Evolutionary conservation across 257 asterid genomes (phyloP), one percentile per base, ranked within the genome.

Genomic region (Buddleja alternifolia): DNA sequence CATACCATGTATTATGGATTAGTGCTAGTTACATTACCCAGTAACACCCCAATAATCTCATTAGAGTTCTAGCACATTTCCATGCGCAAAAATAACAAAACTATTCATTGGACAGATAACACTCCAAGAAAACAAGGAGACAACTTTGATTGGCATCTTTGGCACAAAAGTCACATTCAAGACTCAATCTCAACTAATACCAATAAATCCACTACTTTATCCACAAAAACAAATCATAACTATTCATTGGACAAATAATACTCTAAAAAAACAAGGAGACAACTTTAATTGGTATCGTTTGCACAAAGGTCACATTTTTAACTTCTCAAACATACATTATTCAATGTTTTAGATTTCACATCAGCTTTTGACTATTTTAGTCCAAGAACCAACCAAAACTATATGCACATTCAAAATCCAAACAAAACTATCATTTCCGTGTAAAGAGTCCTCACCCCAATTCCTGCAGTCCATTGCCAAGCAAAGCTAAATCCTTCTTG

Each of bases 401-500:
- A 7, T 10, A 34, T 8, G 10, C 14, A 23, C 23, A 60, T 10
- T 21, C 11, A 60, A 45, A 8, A 65, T 24, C 6, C 16, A 23
- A 34, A 47, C 2, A 60, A 66, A 53, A 58, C 37, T 34, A 39
- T 17, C 44, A 3, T 9, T 6, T 1, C 15, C 42, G 16, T 5
- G 15, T 2, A 32, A 9, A 29, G 16, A 68, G 60, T 41, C 10
- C 76, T 73, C 78, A 90, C 99, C 97, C 99, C 75, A 94, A 61
- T 58, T 93, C 94, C 72, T 84, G 95, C 17, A 90, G 83, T 54
- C 97, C 96, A 45, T 73, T 71, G 23, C 97, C 99, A 69, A 93
- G 97, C 77, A 79, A 73, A 68, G 80, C 71, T 88, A 91, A 69
- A 72, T 87, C 96, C 63, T 58, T 89, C 87, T 94, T 94, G 72